These are phyloP conservation scores for Clathrus columnatus DNA, from an alignment of 768 basidiomycete genomes.

Conservation along the genomic window DNA sequence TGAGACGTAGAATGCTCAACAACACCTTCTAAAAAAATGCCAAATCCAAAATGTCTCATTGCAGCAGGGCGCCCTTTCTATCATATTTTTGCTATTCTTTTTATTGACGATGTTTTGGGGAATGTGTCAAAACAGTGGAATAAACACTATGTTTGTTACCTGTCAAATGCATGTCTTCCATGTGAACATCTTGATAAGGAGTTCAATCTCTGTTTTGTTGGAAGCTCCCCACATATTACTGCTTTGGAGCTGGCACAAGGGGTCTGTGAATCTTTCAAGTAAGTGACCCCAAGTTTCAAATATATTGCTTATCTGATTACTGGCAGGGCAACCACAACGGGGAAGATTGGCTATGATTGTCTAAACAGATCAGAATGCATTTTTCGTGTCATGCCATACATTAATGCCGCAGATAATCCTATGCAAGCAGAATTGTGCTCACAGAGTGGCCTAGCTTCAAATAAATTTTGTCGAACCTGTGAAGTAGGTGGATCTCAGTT, in stretches of 20 bases:
- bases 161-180: constrained; percentile 25
- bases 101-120: constrained; percentile 29
- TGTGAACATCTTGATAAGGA: constrained; percentile 25
- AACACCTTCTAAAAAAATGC: constrained; percentile 14
- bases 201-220: constrained; percentile 22
- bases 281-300: background rate
- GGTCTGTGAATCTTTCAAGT: background rate
- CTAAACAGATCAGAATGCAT: background rate
- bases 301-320: background rate
- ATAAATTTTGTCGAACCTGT: constrained; percentile 30
- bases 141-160: constrained; percentile 29
- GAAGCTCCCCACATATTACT: constrained; percentile 20
- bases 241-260: background rate
- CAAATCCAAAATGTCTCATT: constrained; percentile 15
- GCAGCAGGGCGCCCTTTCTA: constrained; percentile 17
- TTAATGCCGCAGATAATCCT: constrained; percentile 21
- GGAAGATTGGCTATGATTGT: constrained; percentile 8
- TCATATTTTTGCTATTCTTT: constrained; percentile 21
- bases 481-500: constrained; percentile 21
- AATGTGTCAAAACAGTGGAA: constrained; percentile 32
- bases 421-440: constrained; percentile 13
- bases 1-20: constrained; percentile 3
- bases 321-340: background rate
- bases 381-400: background rate
- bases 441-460: constrained; percentile 22